Base-by-base conservation (phyloP, 176 grass and related monocot species). In the Avena eriantha region DNA sequence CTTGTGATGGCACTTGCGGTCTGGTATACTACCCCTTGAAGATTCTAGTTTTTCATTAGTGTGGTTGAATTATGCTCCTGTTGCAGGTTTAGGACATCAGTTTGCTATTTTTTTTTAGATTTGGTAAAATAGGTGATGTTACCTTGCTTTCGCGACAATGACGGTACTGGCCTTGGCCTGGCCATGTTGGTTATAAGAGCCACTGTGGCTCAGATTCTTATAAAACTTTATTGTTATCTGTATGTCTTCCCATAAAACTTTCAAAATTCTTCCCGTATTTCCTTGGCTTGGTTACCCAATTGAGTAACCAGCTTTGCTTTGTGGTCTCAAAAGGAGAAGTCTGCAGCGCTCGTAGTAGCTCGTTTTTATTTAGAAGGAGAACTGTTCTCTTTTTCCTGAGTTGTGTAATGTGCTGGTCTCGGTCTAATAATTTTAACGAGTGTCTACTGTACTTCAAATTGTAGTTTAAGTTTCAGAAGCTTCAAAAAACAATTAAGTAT, bases 81-180 rank as follows among this genome's bases (percentile, higher is more conserved):
- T 72, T 88, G 7, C 65, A 70, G 29, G 9, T 36, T 88, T 59
- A 58, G 9, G 49, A 67, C 22, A 77, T 47, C 5, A 4, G 17
- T 55, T 41, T 77, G 5, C 58, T 82, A 41, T 7, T 7, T 88
- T 18, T 18, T 23, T 68, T 83, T 69, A 8, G 65, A 69, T 83
- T 58, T 58, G 6, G 22, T 57, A 19, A 56, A 41, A 16, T 24
- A 29, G 17, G 33, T 49, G 21, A n/a, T 63, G 43, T 13, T 33
- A 56, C 81, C 49, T 56, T 77, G 35, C 19, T 26, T 57, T 55
- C 14, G 57, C 26, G 79, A 66, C n/a, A 80, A 49, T 50, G 10
- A 1, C 5, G 21, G 12, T 79, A 43, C 23, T 79, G 34, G 12
- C 56, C 36, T 17, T 39, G 56, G 57, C 55, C 33, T 16, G 10